These are phyloP conservation scores for Sporisorium iseilematis-ciliati DNA, from an alignment of 1,284 basidiomycete species.

Conservation along the genomic window DNA sequence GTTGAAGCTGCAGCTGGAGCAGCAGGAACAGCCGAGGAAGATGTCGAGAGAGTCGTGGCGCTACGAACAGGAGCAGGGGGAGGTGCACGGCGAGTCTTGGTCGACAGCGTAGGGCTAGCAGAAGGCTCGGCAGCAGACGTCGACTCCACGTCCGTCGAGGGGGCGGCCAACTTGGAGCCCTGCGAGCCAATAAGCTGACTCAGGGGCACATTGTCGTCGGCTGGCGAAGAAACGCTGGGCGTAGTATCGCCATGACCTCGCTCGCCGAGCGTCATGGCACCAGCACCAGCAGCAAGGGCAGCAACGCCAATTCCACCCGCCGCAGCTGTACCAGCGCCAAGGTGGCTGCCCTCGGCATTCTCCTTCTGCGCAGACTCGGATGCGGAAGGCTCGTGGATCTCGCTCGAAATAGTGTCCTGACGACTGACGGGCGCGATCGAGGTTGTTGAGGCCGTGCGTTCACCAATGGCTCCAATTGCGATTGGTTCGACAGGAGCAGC, in stretches of 20 bases:
- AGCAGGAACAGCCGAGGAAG: constrained; percentile 27
- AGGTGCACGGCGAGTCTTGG: constrained; percentile 60
- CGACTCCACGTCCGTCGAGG: constrained; percentile 9
- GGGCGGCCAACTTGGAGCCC: constrained; percentile 2
- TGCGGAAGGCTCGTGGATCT: constrained; percentile 8
- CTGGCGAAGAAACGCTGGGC: constrained; percentile 19
- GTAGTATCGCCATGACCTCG: constrained; percentile 27
- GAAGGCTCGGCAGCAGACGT: constrained; percentile 8
- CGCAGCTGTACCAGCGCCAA: constrained; percentile 31
- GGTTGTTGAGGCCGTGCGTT: constrained; percentile 37
- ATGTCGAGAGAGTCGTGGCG: constrained; percentile 29
- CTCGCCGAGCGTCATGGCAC: constrained; percentile 40
- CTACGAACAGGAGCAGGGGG: constrained; percentile 59
- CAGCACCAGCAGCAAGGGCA: constrained; percentile 37
- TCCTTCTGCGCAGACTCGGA: constrained; percentile 5
- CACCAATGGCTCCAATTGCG: constrained; percentile 36
- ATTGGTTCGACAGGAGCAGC: constrained; percentile 39
- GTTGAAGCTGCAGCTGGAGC: constrained; percentile 19
- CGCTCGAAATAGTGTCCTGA: constrained; percentile 26
- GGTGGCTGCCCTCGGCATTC: constrained; percentile 7
- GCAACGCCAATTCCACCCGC: constrained; percentile 35
- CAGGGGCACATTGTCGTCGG: constrained; percentile 50
- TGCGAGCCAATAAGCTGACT: constrained; percentile 40
- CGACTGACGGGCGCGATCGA: constrained; percentile 48
- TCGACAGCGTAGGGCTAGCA: constrained; percentile 41